A percentile compares a stretch with the other conserved stretches of the same genome.
phyloP scores from a whole-genome alignment of 352 stramenopile species.

The Thalassiosira hispida region DNA sequence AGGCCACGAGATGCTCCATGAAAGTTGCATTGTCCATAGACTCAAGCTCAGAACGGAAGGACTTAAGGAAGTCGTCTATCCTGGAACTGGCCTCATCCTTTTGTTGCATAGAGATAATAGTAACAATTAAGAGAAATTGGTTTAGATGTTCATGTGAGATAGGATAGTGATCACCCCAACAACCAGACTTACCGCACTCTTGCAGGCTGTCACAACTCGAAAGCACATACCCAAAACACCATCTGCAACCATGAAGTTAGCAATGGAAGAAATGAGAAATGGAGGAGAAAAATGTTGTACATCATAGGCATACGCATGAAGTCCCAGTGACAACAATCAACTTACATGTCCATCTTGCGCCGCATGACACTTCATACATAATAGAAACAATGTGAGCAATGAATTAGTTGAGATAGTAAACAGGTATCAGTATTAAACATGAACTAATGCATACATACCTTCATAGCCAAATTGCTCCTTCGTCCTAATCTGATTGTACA shows the following conservation, averaged over 20 bases:
- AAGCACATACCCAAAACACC: conserved; percentile 82
- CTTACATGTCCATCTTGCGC: conserved; percentile 70
- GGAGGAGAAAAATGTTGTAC: conserved; percentile 1
- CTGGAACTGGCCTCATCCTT: conserved; percentile 55
- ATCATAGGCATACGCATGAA: neutral
- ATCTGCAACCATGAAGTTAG: neutral
- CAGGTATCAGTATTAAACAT: too few relatives aligned
- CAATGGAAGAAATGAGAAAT: neutral
- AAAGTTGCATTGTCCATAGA: conserved; percentile 68
- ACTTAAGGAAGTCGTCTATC: conserved; percentile 72
- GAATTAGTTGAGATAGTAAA: neutral
- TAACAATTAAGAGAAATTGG: neutral
- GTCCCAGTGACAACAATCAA: conserved; percentile 2
- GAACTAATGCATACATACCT: too few relatives aligned
- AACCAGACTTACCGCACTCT: conserved; percentile 46
- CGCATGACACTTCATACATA: conserved; percentile 74
- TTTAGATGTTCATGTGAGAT: too few relatives aligned
- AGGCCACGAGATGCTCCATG: conserved; percentile 74
- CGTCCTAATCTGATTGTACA: conserved; percentile 79
- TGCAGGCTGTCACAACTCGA: conserved; percentile 65
- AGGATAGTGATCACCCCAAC: neutral
- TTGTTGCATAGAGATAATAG: neutral
- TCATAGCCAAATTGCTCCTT: conserved; percentile 49
- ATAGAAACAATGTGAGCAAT: conserved; percentile 20
- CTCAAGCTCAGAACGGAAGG: conserved; percentile 61